These are phyloP conservation scores for Helotiales sp. DNA, from an alignment of 2,329 filamentous ascomycete species.

Conservation along the genomic window DNA sequence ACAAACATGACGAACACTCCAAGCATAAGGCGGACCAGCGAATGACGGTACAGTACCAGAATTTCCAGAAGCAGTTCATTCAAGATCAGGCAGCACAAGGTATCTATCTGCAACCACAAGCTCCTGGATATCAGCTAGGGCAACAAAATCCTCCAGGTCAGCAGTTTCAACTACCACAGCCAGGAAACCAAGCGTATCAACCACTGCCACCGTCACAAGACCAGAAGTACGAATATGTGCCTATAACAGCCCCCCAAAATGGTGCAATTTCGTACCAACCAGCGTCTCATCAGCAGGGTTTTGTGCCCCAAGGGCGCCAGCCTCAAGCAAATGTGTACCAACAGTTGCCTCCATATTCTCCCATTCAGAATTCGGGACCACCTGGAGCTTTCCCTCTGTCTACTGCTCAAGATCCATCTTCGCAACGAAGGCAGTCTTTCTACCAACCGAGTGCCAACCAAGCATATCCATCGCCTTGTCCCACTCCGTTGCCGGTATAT, in stretches of 20 bases:
- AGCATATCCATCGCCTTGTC: conserved; percentile 9
- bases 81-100: conserved; percentile 36
- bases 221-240: conserved; percentile 27
- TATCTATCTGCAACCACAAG: conserved; percentile 1
- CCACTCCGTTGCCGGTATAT: conserved; percentile 14
- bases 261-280: neutral
- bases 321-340: neutral
- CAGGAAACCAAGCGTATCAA: conserved; percentile 14
- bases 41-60: conserved; percentile 43
- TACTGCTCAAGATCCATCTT: neutral
- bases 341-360: conserved; percentile 3
- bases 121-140: conserved; percentile 17
- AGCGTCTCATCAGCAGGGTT: conserved; percentile 19
- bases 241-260: conserved; percentile 5
- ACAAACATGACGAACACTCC: conserved; percentile 44
- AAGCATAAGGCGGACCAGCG: conserved; percentile 46
- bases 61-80: conserved; percentile 37
- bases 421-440: neutral
- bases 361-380: neutral
- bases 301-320: neutral
- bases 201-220: conserved; percentile 15
- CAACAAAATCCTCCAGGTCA: conserved; percentile 10
- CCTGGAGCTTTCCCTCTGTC: neutral
- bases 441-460: neutral
- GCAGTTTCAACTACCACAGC: neutral